Conservation (phyloP, 73 alveolate species). For the Paramecium sonneborni region DNA sequence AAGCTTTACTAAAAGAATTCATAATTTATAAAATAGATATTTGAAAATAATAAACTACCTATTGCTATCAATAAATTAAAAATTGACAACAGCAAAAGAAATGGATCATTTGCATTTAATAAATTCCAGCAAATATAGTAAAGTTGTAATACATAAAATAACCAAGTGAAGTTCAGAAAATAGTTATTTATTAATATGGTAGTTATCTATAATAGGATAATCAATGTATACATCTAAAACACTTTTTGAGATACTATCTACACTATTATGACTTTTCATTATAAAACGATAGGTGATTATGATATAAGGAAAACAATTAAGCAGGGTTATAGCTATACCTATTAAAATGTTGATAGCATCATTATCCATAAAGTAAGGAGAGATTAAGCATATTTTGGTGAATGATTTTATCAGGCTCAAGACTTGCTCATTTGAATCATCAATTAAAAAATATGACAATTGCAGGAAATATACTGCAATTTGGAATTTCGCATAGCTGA, state of each 20-base stretch:
- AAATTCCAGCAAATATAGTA: neutral
- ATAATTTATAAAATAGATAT: neutral
- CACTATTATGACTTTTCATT: neutral
- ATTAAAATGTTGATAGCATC: neutral
- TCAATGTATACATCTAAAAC: neutral
- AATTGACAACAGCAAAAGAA: neutral
- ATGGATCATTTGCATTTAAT: neutral
- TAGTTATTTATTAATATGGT: neutral
- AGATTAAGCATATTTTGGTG: neutral
- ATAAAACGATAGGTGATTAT: neutral
- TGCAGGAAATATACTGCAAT: neutral
- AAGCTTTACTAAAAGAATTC: neutral
- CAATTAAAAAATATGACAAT: neutral
- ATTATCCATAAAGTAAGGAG: neutral
- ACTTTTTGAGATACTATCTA: slow-evolving; percentile 3
- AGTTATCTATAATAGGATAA: neutral
- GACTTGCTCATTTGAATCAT: neutral
- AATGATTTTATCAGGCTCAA: neutral
- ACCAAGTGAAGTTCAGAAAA: slow-evolving; percentile 14
- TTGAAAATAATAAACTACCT: neutral
- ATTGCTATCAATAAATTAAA: neutral
- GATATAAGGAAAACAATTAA: neutral
- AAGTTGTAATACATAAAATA: neutral
- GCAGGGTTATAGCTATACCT: neutral
- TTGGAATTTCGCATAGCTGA: neutral